A percentile compares a stretch with the other conserved stretches of the same genome.
These are phyloP conservation scores for Citrus inodora DNA, from an alignment of 345 rosid genomes.

Conservation along the genomic window DNA sequence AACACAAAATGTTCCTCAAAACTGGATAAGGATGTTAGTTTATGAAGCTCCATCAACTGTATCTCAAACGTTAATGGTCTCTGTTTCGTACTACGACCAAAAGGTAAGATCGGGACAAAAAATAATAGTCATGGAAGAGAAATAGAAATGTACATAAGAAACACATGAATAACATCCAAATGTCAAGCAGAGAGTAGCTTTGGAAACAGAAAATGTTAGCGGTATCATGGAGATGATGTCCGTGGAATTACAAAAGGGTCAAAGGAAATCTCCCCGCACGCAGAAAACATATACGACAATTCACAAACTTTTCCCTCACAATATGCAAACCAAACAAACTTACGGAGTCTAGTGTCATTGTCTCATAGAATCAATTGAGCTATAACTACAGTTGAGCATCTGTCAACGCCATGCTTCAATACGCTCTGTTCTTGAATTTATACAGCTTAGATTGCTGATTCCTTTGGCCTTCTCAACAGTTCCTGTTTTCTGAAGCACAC, in stretches of 20 bases:
- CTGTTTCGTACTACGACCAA: neutral
- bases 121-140: neutral
- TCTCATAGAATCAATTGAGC: slow-evolving; percentile 5
- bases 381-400: neutral
- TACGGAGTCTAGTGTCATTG: neutral
- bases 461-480: slow-evolving; percentile 38
- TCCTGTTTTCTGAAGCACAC: slow-evolving; percentile 26
- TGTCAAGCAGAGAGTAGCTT: slow-evolving; percentile 4
- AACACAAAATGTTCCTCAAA: neutral
- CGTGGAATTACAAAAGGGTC: slow-evolving; percentile 14
- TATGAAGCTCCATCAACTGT: neutral
- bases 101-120: neutral
- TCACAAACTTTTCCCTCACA: slow-evolving; percentile 11
- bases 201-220: slow-evolving; percentile 23
- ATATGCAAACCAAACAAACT: slow-evolving; percentile 13
- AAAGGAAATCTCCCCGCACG: slow-evolving; percentile 20
- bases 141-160: neutral
- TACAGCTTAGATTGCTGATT: slow-evolving; percentile 51
- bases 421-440: slow-evolving; percentile 62
- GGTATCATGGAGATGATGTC: slow-evolving; percentile 3
- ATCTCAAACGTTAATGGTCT: neutral
- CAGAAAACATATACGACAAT: slow-evolving; percentile 23
- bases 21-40: neutral
- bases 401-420: slow-evolving; percentile 64
- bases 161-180: slow-evolving; percentile 10